phyloP scores from a whole-genome alignment of 2,329 filamentous ascomycete species.

The Neofusicoccum sp. region DNA sequence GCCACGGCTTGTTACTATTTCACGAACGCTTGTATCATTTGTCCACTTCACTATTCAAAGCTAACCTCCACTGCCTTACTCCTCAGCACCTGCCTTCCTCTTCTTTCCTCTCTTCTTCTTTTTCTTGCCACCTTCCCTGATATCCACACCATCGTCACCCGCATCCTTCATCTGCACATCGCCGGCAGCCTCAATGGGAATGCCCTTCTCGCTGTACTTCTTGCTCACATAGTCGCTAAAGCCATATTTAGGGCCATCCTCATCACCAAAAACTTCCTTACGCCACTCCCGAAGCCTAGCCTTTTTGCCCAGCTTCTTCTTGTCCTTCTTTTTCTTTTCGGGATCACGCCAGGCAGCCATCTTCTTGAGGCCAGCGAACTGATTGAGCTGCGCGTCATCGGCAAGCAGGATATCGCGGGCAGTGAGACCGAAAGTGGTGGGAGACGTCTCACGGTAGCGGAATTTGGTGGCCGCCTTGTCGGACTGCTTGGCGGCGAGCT shows the following conservation, averaged over 20 bases:
- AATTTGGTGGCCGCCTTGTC: slow-evolving; percentile 59
- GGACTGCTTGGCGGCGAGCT: slow-evolving; percentile 55
- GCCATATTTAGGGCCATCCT: slow-evolving; percentile 50
- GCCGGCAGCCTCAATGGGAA: not conserved
- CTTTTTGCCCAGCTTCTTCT: slow-evolving; percentile 90
- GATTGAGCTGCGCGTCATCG: slow-evolving; percentile 79
- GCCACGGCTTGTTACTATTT: too few species aligned
- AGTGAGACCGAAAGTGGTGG: slow-evolving; percentile 84
- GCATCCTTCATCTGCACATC: slow-evolving; percentile 29
- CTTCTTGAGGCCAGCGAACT: slow-evolving; percentile 93
- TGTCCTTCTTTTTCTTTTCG: slow-evolving; percentile 85
- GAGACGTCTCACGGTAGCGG: slow-evolving; percentile 92
- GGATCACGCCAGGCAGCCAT: slow-evolving; percentile 83
- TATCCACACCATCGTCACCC: slow-evolving; percentile 37
- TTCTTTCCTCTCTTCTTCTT: slow-evolving; percentile 39
- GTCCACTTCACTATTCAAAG: too few species aligned
- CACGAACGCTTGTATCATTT: too few species aligned
- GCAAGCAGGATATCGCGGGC: slow-evolving; percentile 88
- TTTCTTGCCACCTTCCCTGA: slow-evolving; percentile 32
- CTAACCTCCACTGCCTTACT: too few species aligned
- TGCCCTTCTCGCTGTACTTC: slow-evolving; percentile 30
- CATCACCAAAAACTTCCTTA: slow-evolving; percentile 63
- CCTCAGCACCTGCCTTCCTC: slow-evolving; percentile 27
- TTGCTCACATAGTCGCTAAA: slow-evolving; percentile 33
- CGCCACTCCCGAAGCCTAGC: slow-evolving; percentile 85